Evolutionary conservation across 2,329 filamentous ascomycete species (phyloP).

Genomic region (Delphinella strobiligena): DNA sequence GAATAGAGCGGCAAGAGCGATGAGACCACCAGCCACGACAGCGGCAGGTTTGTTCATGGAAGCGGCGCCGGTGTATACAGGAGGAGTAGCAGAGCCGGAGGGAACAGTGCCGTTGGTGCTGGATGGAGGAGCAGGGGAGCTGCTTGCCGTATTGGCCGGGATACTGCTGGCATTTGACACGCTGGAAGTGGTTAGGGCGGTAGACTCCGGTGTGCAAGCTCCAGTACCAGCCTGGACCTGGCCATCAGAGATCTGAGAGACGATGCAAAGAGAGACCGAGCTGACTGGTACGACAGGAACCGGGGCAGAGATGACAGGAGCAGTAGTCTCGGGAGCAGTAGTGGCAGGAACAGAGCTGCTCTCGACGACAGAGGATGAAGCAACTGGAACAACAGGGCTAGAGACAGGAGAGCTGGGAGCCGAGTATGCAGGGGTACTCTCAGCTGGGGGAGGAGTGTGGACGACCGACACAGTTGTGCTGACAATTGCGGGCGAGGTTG

Average conservation of each 20-base stretch:
- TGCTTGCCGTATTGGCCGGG: neutral
- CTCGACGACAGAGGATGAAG: slow-evolving; percentile 1
- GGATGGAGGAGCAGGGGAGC: neutral
- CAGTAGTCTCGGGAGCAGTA: slow-evolving; percentile 1
- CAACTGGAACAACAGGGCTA: neutral
- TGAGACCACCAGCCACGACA: slow-evolving; percentile 25
- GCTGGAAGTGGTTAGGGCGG: neutral
- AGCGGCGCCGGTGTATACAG: slow-evolving; percentile 24
- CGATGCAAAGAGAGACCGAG: neutral
- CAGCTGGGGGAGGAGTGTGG: neutral
- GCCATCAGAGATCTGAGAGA: slow-evolving; percentile 2
- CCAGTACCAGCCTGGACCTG: slow-evolving; percentile 1
- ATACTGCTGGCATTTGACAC: neutral
- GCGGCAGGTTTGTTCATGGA: slow-evolving; percentile 22
- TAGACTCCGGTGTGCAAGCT: neutral
- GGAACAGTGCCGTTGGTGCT: neutral
- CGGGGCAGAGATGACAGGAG: slow-evolving; percentile 11
- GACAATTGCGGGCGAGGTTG: neutral
- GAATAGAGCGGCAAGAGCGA: slow-evolving; percentile 26
- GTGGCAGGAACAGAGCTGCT: slow-evolving; percentile 5
- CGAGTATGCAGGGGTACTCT: neutral
- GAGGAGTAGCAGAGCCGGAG: slow-evolving; percentile 8
- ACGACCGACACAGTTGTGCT: neutral
- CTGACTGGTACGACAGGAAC: slow-evolving; percentile 2
- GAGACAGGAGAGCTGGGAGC: neutral